phyloP scores from a whole-genome alignment of 2,329 filamentous ascomycete species.

The Monosporascus sp. region DNA sequence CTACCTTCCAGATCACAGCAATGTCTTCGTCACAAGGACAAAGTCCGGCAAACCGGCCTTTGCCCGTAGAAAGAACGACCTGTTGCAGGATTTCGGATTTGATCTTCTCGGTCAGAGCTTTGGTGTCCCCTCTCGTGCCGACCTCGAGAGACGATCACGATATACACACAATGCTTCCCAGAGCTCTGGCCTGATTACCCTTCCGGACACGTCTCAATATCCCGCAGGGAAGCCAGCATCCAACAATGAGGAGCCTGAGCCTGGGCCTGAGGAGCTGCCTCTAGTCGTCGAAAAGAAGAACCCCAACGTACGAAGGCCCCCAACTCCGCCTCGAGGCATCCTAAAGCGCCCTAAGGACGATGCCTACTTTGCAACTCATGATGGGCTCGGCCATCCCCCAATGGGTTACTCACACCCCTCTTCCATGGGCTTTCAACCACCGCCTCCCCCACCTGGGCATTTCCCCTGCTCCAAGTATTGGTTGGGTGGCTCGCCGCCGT shows the following conservation, averaged over 20 bases:
- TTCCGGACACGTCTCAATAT: conserved; percentile 1
- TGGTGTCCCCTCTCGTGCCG: conserved; percentile 18
- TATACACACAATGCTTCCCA: conserved; percentile 10
- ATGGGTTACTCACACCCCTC: background rate
- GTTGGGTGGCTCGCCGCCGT: background rate
- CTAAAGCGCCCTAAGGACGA: background rate
- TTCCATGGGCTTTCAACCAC: background rate
- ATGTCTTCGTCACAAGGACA: conserved; percentile 19
- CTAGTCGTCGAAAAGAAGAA: background rate
- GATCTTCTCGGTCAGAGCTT: conserved; percentile 20
- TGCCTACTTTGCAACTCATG: background rate
- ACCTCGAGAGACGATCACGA: conserved; percentile 14
- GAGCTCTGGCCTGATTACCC: conserved; percentile 9
- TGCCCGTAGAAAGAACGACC: conserved; percentile 19
- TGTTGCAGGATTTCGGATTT: conserved; percentile 19
- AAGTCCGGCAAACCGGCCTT: conserved; percentile 20
- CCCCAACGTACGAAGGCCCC: conserved; percentile 3
- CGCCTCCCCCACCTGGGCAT: conserved; percentile 4
- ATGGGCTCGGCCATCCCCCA: background rate
- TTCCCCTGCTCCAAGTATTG: background rate
- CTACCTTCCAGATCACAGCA: conserved; percentile 11
- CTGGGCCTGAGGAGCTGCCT: background rate
- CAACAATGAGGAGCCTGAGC: background rate
- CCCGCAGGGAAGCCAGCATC: background rate
- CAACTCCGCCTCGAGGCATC: conserved; percentile 5